A percentile compares a stretch with the other conserved stretches of the same genome.
phyloP scores from a whole-genome alignment of 306 rosid species.

The Echinosophora koreensis region DNA sequence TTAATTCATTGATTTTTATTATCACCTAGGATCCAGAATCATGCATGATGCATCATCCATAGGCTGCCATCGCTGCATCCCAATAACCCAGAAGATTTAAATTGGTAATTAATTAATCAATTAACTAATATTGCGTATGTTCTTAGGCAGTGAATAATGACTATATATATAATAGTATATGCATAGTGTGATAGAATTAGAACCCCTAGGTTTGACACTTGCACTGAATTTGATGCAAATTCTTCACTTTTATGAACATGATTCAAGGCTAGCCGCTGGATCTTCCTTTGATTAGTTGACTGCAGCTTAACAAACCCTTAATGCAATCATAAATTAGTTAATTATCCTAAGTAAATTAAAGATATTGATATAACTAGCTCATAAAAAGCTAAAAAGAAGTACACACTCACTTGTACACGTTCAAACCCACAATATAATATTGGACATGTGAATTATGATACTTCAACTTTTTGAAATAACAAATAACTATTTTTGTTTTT shows the following conservation, averaged over 20 bases:
- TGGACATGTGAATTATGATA: constrained; percentile 34
- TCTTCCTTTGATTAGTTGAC: constrained; percentile 47
- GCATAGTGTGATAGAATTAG: constrained; percentile 28
- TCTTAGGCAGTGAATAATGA: constrained; percentile 45
- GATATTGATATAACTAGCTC: constrained; percentile 18
- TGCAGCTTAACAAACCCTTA: constrained; percentile 36
- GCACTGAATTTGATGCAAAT: constrained; percentile 83
- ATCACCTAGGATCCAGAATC: constrained; percentile 72
- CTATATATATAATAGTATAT: background rate
- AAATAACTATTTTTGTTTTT: background rate
- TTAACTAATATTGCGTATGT: constrained; percentile 37
- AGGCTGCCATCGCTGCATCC: constrained; percentile 41
- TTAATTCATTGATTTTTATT: constrained; percentile 33
- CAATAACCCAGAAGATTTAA: constrained; percentile 41
- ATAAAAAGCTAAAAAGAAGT: constrained; percentile 33
- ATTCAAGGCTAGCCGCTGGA: constrained; percentile 57
- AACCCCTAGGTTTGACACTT: constrained; percentile 59
- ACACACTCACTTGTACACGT: constrained; percentile 40
- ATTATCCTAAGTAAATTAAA: constrained; percentile 10
- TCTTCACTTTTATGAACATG: constrained; percentile 59
- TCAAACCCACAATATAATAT: constrained; percentile 41
- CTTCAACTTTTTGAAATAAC: background rate
- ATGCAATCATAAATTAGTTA: constrained; percentile 29
- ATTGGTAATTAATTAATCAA: constrained; percentile 44
- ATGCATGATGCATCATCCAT: constrained; percentile 46